Conservation (phyloP, 352 stramenopile genomes). For the Globisporangium paddicum region DNA sequence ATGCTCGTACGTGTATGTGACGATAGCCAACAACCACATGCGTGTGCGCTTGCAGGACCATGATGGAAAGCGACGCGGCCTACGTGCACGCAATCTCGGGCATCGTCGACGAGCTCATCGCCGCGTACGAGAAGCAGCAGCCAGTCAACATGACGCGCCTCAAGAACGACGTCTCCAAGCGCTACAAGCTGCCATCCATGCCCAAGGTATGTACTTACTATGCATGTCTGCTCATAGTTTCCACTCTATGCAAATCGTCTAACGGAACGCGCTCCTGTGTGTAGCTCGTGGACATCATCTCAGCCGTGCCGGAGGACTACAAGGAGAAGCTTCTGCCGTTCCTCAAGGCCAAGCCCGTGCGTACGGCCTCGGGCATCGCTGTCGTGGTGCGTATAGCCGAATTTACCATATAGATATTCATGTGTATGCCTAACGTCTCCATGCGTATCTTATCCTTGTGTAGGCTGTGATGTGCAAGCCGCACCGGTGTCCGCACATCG, state of each 20-base stretch:
- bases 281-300: conserved; percentile 94
- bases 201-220: conserved; percentile 66
- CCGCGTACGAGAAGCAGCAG: conserved; percentile 85
- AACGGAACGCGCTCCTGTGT: neutral
- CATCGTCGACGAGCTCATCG: conserved; percentile 91
- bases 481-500: conserved; percentile 97
- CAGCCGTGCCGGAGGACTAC: conserved; percentile 92
- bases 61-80: conserved; percentile 19
- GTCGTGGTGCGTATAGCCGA: conserved; percentile 68
- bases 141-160: conserved; percentile 93
- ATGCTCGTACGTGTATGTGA: neutral
- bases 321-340: conserved; percentile 89
- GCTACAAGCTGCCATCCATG: conserved; percentile 90
- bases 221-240: too few species aligned
- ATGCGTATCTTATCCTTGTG: neutral
- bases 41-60: conserved; percentile 2
- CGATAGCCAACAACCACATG: neutral
- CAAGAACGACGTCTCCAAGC: conserved; percentile 89
- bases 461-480: conserved; percentile 96
- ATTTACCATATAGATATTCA: neutral
- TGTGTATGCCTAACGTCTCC: neutral
- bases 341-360: conserved; percentile 94
- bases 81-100: conserved; percentile 85
- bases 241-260: neutral
- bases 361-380: conserved; percentile 93